A percentile compares a stretch with the other conserved stretches of the same genome.
phyloP scores from a whole-genome alignment of 2,329 filamentous ascomycete species.

The Thielaviopsis euricoi region DNA sequence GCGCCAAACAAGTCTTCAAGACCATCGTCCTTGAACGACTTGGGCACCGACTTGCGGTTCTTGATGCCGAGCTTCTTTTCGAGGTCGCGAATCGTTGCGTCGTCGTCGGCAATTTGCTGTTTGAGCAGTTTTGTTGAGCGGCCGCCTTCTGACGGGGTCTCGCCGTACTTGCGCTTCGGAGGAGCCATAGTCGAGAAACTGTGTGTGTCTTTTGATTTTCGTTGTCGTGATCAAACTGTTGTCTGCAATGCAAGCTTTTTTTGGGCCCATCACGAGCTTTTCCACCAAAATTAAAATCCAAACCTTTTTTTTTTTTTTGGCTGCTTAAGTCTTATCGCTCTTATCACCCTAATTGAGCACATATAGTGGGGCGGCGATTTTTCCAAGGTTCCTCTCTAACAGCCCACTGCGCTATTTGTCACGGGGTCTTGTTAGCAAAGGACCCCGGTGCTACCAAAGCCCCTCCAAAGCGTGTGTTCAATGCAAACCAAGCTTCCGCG shows the following conservation, averaged over 20 bases:
- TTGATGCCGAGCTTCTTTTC: slow-evolving; percentile 77
- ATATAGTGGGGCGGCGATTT: neutral
- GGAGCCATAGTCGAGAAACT: neutral
- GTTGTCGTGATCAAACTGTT: neutral
- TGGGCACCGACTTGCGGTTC: slow-evolving; percentile 55
- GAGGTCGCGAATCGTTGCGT: slow-evolving; percentile 72
- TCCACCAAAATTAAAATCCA: neutral
- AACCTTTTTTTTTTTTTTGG: slow-evolving; percentile 8
- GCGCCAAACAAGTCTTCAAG: slow-evolving; percentile 63
- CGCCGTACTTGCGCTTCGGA: slow-evolving; percentile 4
- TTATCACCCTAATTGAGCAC: slow-evolving; percentile 7
- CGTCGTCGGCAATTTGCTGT: slow-evolving; percentile 58
- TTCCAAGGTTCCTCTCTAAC: neutral
- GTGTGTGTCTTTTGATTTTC: no score
- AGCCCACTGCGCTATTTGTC: no score
- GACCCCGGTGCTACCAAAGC: neutral
- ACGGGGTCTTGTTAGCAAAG: neutral
- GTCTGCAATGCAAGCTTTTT: neutral
- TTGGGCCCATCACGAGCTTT: neutral
- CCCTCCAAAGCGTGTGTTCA: neutral
- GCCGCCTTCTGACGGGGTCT: neutral
- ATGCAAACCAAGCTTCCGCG: neutral
- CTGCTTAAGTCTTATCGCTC: slow-evolving; percentile 4
- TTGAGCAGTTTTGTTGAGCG: slow-evolving; percentile 22
- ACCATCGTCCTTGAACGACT: slow-evolving; percentile 66